Evolutionary conservation across 257 asterid species (phyloP).

Genomic region (Catharanthus roseus): DNA sequence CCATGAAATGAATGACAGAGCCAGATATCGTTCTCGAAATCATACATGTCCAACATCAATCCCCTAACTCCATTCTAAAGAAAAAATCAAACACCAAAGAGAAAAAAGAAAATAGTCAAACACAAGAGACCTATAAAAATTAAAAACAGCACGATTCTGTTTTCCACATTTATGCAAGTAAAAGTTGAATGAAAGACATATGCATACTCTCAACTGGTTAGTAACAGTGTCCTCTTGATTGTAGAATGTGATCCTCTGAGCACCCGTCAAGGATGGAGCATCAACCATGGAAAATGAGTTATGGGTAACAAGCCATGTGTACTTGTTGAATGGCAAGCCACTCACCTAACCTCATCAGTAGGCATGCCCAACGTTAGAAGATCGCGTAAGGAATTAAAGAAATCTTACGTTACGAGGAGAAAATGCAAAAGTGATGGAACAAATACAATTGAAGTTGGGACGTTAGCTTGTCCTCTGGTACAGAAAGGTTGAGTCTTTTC

Average conservation of each 20-base stretch:
- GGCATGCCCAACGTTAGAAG: not conserved
- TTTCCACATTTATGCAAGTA: not conserved
- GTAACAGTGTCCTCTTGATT: conserved; percentile 94
- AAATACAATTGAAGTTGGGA: conserved; percentile 65
- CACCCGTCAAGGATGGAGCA: conserved; percentile 72
- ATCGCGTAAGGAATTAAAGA: not conserved
- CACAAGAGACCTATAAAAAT: not conserved
- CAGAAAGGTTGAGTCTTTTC: conserved; percentile 75
- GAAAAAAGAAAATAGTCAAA: conserved; percentile 12
- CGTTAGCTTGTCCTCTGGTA: conserved; percentile 75
- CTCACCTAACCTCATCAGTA: conserved; percentile 37
- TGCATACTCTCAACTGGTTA: conserved; percentile 71
- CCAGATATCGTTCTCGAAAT: conserved; percentile 93
- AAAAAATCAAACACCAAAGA: conserved; percentile 6
- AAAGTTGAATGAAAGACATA: not conserved
- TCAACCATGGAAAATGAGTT: conserved; percentile 88
- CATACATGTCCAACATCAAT: conserved; percentile 98
- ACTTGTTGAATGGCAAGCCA: conserved; percentile 91
- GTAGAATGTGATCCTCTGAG: conserved; percentile 78
- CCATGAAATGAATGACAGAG: conserved; percentile 93
- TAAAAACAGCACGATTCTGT: conserved; percentile 11
- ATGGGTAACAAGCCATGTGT: conserved; percentile 92
- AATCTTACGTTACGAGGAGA: conserved; percentile 4
- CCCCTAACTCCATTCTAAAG: conserved; percentile 97
- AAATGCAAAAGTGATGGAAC: not conserved